A percentile compares a stretch with the other conserved stretches of the same genome.
phyloP scores from a whole-genome alignment of 306 rosid species.

The Quercus agrifolia region DNA sequence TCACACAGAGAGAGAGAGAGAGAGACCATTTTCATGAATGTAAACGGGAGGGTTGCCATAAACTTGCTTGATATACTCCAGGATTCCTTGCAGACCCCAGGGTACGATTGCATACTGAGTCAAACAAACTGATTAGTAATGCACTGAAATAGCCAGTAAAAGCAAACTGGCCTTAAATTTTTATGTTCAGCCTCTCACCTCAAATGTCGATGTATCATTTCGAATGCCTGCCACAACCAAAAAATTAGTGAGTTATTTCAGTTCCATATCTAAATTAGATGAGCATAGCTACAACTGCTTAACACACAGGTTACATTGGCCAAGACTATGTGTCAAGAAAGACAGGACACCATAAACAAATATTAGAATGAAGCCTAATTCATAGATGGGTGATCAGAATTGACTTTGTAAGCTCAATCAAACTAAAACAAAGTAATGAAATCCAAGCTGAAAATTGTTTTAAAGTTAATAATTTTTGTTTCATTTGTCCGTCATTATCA shows the following conservation, averaged over 20 bases:
- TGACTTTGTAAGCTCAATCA: background rate
- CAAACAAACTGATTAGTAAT: background rate
- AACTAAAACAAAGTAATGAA: background rate
- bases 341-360: background rate
- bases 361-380: background rate
- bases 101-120: conserved; percentile 33
- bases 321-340: too few relatives aligned
- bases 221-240: background rate
- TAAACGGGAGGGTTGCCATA: conserved; percentile 41
- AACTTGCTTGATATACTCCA: conserved; percentile 32
- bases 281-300: too few relatives aligned
- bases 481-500: too few relatives aligned
- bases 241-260: background rate
- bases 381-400: background rate
- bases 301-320: too few relatives aligned
- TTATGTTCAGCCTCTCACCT: conserved; percentile 18
- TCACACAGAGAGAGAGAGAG: background rate
- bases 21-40: conserved; percentile 55
- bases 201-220: conserved; percentile 6
- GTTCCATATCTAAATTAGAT: background rate
- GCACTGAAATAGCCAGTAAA: background rate
- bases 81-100: conserved; percentile 23
- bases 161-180: background rate
- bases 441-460: background rate
- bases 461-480: too few relatives aligned